Conservation (phyloP, 495 filamentous ascomycete species). For the Xylaria venustula region DNA sequence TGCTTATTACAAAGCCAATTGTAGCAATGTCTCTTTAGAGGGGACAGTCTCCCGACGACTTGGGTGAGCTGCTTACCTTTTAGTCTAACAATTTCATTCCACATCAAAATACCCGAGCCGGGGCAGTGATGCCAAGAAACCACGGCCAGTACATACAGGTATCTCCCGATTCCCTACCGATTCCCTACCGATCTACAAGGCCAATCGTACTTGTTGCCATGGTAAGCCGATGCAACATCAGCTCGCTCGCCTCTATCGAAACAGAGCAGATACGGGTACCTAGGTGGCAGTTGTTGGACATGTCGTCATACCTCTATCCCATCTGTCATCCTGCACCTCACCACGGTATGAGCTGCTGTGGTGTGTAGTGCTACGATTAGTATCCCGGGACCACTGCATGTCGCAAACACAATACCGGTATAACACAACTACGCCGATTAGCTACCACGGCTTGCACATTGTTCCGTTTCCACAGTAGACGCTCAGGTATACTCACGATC, state of each 20-base stretch:
- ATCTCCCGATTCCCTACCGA: no score
- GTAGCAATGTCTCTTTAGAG: no score
- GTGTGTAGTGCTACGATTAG: neutral
- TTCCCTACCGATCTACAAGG: no score
- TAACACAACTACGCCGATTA: neutral
- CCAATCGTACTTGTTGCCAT: neutral
- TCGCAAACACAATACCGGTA: neutral
- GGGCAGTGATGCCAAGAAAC: no score
- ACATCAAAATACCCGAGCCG: no score
- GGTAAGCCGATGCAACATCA: neutral
- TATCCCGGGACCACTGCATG: neutral
- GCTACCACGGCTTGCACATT: no score
- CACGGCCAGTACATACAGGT: no score
- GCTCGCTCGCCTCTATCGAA: neutral
- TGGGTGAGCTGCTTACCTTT: no score
- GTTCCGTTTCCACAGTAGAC: no score
- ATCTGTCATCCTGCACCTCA: neutral
- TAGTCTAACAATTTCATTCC: no score
- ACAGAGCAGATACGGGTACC: neutral
- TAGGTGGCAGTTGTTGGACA: neutral
- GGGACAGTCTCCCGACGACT: no score
- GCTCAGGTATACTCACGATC: neutral
- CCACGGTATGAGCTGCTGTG: neutral
- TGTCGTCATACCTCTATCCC: neutral
- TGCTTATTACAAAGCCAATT: no score